Evolutionary conservation across 805 yeast genomes (phyloP), one percentile per base, ranked within the genome.

Genomic region (Metschnikowia baotianmanensis): DNA sequence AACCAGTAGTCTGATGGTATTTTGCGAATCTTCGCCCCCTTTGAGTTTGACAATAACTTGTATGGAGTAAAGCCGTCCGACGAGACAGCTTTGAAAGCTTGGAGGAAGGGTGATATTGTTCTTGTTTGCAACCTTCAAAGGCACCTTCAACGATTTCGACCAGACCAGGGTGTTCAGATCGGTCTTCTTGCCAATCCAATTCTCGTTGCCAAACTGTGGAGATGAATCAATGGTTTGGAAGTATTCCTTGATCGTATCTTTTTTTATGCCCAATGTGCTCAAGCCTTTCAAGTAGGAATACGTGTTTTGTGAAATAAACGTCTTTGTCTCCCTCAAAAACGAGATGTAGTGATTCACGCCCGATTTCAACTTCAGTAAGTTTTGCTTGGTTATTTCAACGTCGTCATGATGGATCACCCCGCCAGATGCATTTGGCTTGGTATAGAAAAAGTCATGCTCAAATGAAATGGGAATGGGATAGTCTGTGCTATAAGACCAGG

Each of bases 71-170:
- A 73, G 57, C 53, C 88, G 68, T 4, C 82, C 74, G n/a, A 80
- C 65, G 40, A 77, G 59, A 58, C 88, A 83, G 36, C 72, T 74
- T 50, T 82, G 86, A 57, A 82, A 82, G 40, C 72, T 72, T 1
- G 88, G 88, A 13, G 78, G 56, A 40, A 83, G 56, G 1, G 80
- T 78, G 34, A 75, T 69, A 34, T 61, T 62, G 27, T 74, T 65
- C 39, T 73, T 72, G 33, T 71, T 67, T 23, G 59, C 49, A 16
- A 72, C 58, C 24, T 63, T 59, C 38, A 80, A 50, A 15, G 77
- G 76, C 3, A 78, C 52, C 2, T 55, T 55, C 3, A 79, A 29
- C 40, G 61, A 27, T 50, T 63, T 62, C 1, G 43, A 22, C 69
- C 68, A 55, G 43, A 53, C 45, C 36, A 57, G 48, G 60, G 69